Base-by-base conservation (phyloP, 2,329 filamentous ascomycete species). In the Nigrospora oryzae region DNA sequence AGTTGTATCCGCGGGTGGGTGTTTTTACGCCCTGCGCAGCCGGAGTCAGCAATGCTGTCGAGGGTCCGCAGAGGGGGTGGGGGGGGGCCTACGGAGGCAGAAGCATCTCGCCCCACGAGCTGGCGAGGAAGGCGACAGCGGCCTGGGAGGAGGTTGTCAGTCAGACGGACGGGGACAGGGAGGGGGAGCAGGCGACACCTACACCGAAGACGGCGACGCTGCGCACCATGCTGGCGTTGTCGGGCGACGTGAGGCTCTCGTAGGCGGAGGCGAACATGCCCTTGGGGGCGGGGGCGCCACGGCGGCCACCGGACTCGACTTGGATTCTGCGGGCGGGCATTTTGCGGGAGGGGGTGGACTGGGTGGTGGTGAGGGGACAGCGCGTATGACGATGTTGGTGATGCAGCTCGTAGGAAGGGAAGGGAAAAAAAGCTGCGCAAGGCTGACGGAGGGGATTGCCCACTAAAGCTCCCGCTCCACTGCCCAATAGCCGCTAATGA, bases 201-300 rank as follows among this genome's bases (percentile, higher is more conserved):
- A 86, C 82, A 45, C 81, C 81, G 59, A 86, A 86, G 55, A 85
- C 63, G 51, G 77, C 71, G 53, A 86, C 67, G 59, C 82, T 85
- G 56, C 79, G 75, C 48, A 86, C 82, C 46, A 86, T 75, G 46
- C 80, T 75, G 40, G 79, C 74, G 64, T 87, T 86, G 59, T 87
- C 83, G 32, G 82, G 64, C 28, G 77, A 75, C 45, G 80, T 85
- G 57, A 86, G 58, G 52, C 78, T 70, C 49, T 75, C 71, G 64
- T 84, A 86, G 52, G 77, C 71, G 46, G 70, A 70, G 54, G 68
- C 69, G 52, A 84, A 53, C 63, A 78, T 72, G 51, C 81, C 75
- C 56, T 70, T 73, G 44, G 67, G 60, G 40, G 69, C 61, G 44
- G 67, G 60, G 40, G 69, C 61, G 50, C 66, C 63, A 37, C 64